Percentiles rank a stretch among this genome's conserved stretches.
These are phyloP conservation scores for Dactylonectria estremocensis DNA, from an alignment of 2,329 filamentous ascomycete species.

Conservation along the genomic window DNA sequence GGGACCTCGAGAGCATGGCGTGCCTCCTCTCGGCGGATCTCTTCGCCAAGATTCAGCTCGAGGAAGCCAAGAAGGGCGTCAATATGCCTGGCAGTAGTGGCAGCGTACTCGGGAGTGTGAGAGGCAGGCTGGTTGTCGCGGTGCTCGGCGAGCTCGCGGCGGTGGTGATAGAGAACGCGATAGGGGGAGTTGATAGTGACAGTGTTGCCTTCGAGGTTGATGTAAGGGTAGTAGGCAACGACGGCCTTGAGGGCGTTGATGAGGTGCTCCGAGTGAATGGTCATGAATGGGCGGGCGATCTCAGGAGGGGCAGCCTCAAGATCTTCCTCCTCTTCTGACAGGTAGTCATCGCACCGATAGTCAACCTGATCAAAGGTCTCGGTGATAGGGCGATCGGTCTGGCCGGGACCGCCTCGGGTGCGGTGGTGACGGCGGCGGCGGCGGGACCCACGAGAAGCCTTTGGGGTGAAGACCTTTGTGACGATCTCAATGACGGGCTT, in stretches of 20 bases:
- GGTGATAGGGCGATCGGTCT: slow-evolving; percentile 49
- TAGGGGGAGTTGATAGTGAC: slow-evolving; percentile 63
- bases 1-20: slow-evolving; percentile 57
- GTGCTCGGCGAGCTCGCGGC: slow-evolving; percentile 59
- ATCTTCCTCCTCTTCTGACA: slow-evolving; percentile 44
- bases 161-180: slow-evolving; percentile 63
- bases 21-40: slow-evolving; percentile 58
- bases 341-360: slow-evolving; percentile 47
- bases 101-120: slow-evolving; percentile 59
- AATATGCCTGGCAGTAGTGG: slow-evolving; percentile 60
- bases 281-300: slow-evolving; percentile 56
- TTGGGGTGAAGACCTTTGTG: slow-evolving; percentile 54
- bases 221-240: slow-evolving; percentile 63
- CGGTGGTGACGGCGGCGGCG: slow-evolving; percentile 21
- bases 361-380: slow-evolving; percentile 45
- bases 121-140: slow-evolving; percentile 57
- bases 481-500: slow-evolving; percentile 62
- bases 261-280: slow-evolving; percentile 62
- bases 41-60: slow-evolving; percentile 54
- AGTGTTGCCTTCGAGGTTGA: slow-evolving; percentile 54
- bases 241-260: slow-evolving; percentile 64
- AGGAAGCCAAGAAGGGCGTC: slow-evolving; percentile 62
- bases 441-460: slow-evolving; percentile 18
- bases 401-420: slow-evolving; percentile 10
- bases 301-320: slow-evolving; percentile 47